phyloP scores from a whole-genome alignment of 768 basidiomycete genomes.

The Ephemerocybe angulata region DNA sequence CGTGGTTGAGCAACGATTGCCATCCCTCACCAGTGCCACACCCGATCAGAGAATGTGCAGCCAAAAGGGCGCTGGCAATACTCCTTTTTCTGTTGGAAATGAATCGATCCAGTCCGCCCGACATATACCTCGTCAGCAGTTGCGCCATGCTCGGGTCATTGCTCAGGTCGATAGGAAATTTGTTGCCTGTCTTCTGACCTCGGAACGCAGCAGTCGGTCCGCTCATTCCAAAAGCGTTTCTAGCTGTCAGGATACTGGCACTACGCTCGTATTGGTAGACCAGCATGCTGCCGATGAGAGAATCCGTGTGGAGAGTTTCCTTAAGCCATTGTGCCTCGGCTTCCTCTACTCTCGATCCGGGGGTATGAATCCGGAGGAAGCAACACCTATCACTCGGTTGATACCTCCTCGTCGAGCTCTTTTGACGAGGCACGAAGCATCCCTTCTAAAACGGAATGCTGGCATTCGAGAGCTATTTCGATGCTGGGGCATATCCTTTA shows the following conservation, averaged over 20 bases:
- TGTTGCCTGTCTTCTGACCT: conserved; percentile 63
- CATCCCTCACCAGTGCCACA: too few relatives aligned
- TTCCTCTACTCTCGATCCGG: conserved; percentile 47
- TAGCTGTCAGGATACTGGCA: conserved; percentile 5
- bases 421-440: conserved; percentile 63
- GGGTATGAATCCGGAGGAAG: conserved; percentile 21
- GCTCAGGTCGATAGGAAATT: conserved; percentile 91
- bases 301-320: conserved; percentile 80
- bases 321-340: conserved; percentile 69
- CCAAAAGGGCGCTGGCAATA: too few relatives aligned
- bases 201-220: not conserved
- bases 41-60: too few relatives aligned
- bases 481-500: conserved; percentile 69
- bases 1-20: conserved; percentile 30
- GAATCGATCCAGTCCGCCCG: too few relatives aligned
- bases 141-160: conserved; percentile 58
- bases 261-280: conserved; percentile 73
- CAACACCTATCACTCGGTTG: conserved; percentile 41
- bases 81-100: too few relatives aligned
- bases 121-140: conserved; percentile 34
- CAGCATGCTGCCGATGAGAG: conserved; percentile 99
- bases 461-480: conserved; percentile 47
- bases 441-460: conserved; percentile 38
- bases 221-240: not conserved
- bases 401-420: conserved; percentile 57